Evolutionary conservation across 2,329 filamentous ascomycete genomes (phyloP).

Genomic region (Aureobasidium leucospermi): DNA sequence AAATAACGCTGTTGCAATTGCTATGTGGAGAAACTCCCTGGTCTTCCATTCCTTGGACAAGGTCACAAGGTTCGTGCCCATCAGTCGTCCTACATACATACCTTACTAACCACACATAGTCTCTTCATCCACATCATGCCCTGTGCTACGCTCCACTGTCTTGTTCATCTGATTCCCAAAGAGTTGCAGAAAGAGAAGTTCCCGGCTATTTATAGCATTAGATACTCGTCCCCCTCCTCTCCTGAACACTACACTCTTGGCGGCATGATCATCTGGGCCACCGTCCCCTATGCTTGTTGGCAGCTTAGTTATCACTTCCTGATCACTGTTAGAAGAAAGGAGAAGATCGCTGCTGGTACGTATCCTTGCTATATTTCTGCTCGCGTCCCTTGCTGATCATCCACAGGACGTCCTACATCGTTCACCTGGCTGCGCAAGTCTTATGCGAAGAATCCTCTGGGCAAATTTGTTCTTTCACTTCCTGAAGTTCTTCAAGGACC

Average conservation of each 20-base stretch:
- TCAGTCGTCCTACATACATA: no score
- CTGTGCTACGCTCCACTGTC: conserved; percentile 82
- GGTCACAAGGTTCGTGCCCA: conserved; percentile 60
- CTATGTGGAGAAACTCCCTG: conserved; percentile 98
- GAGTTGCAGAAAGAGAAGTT: conserved; percentile 63
- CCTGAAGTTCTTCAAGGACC: conserved; percentile 72
- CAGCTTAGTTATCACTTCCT: conserved; percentile 89
- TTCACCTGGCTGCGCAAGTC: conserved; percentile 95
- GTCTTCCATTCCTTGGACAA: conserved; percentile 99
- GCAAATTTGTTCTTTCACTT: conserved; percentile 72
- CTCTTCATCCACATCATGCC: conserved; percentile 99
- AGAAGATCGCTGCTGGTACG: conserved; percentile 78
- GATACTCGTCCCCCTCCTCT: conserved; percentile 58
- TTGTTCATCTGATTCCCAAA: conserved; percentile 71
- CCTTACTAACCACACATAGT: conserved; percentile 32
- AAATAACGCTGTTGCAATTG: conserved; percentile 95
- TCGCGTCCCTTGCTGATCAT: not conserved
- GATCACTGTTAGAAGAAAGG: conserved; percentile 87
- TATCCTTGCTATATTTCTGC: not conserved
- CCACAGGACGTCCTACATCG: conserved; percentile 70
- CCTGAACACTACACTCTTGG: conserved; percentile 70
- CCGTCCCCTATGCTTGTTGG: conserved; percentile 87
- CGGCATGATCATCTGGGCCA: conserved; percentile 92
- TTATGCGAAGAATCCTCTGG: conserved; percentile 84
- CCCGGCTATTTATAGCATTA: conserved; percentile 79